Evolutionary conservation across 2,329 filamentous ascomycete genomes (phyloP).

Genomic region (Alternaria solani): DNA sequence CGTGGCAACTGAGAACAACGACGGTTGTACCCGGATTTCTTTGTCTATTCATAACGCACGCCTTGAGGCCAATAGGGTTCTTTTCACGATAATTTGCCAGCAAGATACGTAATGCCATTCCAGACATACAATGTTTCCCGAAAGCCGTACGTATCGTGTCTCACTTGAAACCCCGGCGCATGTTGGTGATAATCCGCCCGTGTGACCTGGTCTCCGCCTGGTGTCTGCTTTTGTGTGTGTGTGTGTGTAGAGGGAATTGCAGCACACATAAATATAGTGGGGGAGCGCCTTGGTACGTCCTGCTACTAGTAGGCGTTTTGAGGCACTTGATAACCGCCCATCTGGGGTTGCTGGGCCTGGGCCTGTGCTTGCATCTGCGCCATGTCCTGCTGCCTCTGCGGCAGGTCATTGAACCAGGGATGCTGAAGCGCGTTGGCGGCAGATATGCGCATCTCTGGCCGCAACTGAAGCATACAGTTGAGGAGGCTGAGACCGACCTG

Average conservation of each 20-base stretch:
- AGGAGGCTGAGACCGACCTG: conserved; percentile 85
- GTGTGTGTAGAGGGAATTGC: background rate
- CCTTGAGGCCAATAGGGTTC: background rate
- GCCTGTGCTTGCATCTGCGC: conserved; percentile 44
- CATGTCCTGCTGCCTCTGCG: conserved; percentile 58
- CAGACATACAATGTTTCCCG: background rate
- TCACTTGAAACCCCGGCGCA: background rate
- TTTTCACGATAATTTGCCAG: no score
- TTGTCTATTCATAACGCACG: background rate
- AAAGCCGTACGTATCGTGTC: background rate
- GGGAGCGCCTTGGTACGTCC: background rate
- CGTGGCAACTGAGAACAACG: background rate
- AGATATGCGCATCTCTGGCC: conserved; percentile 89
- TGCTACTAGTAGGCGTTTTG: conserved; percentile 49
- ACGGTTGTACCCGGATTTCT: background rate
- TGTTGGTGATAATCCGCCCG: background rate
- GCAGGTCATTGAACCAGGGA: conserved; percentile 86
- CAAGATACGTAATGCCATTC: background rate
- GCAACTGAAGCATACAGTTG: conserved; percentile 87
- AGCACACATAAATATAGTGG: background rate
- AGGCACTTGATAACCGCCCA: conserved; percentile 49
- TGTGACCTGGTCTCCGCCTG: background rate
- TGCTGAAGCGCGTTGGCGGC: conserved; percentile 87
- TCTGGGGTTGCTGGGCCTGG: conserved; percentile 49
- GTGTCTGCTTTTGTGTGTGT: background rate